A percentile compares a stretch with the other conserved stretches of the same genome.
phyloP scores from a whole-genome alignment of 768 basidiomycete species.

The Guyanaporus albipodus region DNA sequence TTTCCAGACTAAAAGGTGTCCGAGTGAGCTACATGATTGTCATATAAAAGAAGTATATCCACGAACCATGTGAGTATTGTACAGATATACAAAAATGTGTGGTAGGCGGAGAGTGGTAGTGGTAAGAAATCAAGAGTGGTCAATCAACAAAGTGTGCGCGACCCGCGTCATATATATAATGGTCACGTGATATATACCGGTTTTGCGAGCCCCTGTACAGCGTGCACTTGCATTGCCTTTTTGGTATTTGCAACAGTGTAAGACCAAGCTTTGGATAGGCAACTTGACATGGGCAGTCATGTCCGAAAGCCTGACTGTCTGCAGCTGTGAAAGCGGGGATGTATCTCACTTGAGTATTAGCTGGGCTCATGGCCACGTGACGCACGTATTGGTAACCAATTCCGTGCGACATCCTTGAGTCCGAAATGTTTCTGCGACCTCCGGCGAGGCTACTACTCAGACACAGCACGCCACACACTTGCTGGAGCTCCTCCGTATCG shows the following conservation, averaged over 20 bases:
- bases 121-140: conserved; percentile 29
- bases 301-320: too few relatives aligned
- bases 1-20: conserved; percentile 27
- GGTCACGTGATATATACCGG: conserved; percentile 26
- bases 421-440: conserved; percentile 20
- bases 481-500: conserved; percentile 21
- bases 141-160: conserved; percentile 31
- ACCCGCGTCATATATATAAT: conserved; percentile 33
- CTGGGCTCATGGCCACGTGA: too few relatives aligned
- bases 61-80: conserved; percentile 26
- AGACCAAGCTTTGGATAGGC: too few relatives aligned
- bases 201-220: conserved; percentile 1
- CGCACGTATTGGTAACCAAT: not conserved
- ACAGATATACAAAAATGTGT: conserved; percentile 17
- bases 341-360: too few relatives aligned
- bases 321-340: too few relatives aligned
- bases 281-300: too few relatives aligned
- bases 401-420: conserved; percentile 13
- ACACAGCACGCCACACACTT: conserved; percentile 6
- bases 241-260: too few relatives aligned
- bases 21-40: conserved; percentile 5
- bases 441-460: conserved; percentile 7
- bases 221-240: not conserved
- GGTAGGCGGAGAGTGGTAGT: conserved; percentile 17
- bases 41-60: not conserved